A percentile compares a stretch with the other conserved stretches of the same genome.
Evolutionary conservation across 1,284 basidiomycete genomes (phyloP).

Genomic region (Naganishia sp.): DNA sequence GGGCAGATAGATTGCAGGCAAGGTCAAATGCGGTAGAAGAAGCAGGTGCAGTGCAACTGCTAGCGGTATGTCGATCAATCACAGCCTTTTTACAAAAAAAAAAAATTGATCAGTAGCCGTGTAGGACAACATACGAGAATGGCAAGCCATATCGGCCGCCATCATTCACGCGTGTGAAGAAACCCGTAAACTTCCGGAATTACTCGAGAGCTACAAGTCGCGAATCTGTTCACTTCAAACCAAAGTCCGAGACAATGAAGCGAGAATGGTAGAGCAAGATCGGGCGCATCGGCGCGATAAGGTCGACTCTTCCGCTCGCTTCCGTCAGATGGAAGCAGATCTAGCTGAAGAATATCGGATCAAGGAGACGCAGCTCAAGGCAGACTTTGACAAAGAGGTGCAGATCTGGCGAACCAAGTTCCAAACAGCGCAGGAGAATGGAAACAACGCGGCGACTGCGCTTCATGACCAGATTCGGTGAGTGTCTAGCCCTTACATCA

Average conservation of each 20-base stretch:
- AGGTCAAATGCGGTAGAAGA: constrained; percentile 5
- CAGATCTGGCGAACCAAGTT: constrained; percentile 15
- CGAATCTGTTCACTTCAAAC: neutral
- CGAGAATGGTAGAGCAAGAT: neutral
- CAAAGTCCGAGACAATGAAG: neutral
- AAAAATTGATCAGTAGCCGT: neutral
- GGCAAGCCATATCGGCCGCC: constrained; percentile 8
- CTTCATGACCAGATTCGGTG: constrained; percentile 9
- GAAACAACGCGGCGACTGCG: constrained; percentile 5
- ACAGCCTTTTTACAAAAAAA: too few relatives aligned
- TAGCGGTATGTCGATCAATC: neutral
- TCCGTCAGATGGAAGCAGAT: constrained; percentile 6
- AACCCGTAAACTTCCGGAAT: constrained; percentile 9
- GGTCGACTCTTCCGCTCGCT: neutral
- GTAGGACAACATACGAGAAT: constrained; percentile 25
- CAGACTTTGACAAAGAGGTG: constrained; percentile 6
- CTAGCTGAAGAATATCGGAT: neutral
- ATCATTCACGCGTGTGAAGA: constrained; percentile 20
- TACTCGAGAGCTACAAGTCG: constrained; percentile 15
- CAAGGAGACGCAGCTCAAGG: neutral
- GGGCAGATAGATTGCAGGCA: constrained; percentile 11
- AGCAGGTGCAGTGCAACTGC: constrained; percentile 1
- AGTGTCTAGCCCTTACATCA: neutral
- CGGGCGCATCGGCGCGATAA: constrained; percentile 13
- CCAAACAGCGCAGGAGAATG: constrained; percentile 18